Base-by-base conservation (phyloP, 441 rosid genomes). In the Pelargonium cotyledonis region DNA sequence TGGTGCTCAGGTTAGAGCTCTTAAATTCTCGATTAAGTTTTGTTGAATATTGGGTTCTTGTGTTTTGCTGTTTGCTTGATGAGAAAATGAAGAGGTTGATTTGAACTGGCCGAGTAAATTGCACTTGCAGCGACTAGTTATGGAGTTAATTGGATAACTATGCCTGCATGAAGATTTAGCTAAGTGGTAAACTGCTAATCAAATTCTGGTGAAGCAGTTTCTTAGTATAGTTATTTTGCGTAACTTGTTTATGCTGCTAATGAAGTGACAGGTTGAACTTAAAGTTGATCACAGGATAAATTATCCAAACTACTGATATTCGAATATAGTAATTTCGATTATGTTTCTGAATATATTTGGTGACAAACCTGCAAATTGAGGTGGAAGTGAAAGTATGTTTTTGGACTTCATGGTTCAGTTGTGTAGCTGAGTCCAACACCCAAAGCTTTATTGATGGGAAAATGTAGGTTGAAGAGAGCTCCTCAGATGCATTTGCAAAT, bases 1-100 rank as follows among this genome's bases (percentile, higher is more conserved):
- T 44, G 95, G 93, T 65, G 97, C 97, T 2, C 97, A 88, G 91
- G 96, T 91, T 57, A 60, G 79, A 58, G 7, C 19, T 73, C 12
- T 18, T 7, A 6, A 8, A 35, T 15, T 40, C n/a, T 49, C 51
- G 18, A 16, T 53, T 14, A n/a, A 11, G 18, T 66, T 44, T 18
- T 8, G 63, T 7, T 35, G 23, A 26, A 11, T 18, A 1, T 57
- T 57, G 12, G 8, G 2, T 7, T 57, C 23, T 10, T 57, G 29
- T 8, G 23, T 18, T 5, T 57, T 57, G 14, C 63, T 57, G 63
- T 57, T 57, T 57, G 63, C 0, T 8, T 19, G 40, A 4, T 8
- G 53, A 31, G 60, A 67, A 46, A 53, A 18, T 21, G 19, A 41
- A 57, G 63, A 15, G 61, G 61, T 55, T 55, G 16, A 16, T 4